Conservation (phyloP, 768 basidiomycete species). For the Russula brevipes region DNA sequence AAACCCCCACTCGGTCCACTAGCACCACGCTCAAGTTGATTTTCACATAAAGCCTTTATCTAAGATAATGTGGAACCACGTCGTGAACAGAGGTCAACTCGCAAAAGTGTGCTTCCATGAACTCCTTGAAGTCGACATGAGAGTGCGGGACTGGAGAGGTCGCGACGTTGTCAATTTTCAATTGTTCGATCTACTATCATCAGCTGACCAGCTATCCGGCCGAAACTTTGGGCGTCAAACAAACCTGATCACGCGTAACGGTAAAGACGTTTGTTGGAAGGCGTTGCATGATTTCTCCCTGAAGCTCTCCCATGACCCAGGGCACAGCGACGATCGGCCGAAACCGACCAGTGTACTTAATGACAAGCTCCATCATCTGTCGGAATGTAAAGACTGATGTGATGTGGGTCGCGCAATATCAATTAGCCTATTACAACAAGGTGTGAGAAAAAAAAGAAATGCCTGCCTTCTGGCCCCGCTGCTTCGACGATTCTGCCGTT, state of each 20-base stretch:
- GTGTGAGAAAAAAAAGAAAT: constrained; percentile 29
- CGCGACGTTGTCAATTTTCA: constrained; percentile 55
- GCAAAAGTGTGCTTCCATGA: constrained; percentile 30
- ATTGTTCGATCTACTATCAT: constrained; percentile 49
- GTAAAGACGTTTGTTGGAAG: constrained; percentile 64
- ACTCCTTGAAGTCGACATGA: constrained; percentile 30
- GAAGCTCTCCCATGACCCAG: constrained; percentile 55
- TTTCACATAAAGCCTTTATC: background rate
- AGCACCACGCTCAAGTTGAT: background rate
- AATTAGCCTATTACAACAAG: constrained; percentile 22
- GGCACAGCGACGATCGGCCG: constrained; percentile 63
- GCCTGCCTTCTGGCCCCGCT: constrained; percentile 48
- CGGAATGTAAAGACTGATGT: constrained; percentile 59
- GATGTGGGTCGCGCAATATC: background rate
- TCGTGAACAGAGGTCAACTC: constrained; percentile 28
- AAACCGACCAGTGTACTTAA: constrained; percentile 46
- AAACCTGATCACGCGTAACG: constrained; percentile 62
- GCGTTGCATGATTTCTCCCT: constrained; percentile 58
- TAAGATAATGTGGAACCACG: constrained; percentile 25
- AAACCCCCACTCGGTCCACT: no score
- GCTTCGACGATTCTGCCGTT: constrained; percentile 45
- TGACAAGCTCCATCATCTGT: constrained; percentile 60
- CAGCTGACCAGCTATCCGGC: background rate
- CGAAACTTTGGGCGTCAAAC: background rate
- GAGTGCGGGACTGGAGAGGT: constrained; percentile 30